Percentiles rank a stretch among this genome's conserved stretches.
Evolutionary conservation across 768 basidiomycete species (phyloP).

Genomic region (Rhodotorula taiwanensis): DNA sequence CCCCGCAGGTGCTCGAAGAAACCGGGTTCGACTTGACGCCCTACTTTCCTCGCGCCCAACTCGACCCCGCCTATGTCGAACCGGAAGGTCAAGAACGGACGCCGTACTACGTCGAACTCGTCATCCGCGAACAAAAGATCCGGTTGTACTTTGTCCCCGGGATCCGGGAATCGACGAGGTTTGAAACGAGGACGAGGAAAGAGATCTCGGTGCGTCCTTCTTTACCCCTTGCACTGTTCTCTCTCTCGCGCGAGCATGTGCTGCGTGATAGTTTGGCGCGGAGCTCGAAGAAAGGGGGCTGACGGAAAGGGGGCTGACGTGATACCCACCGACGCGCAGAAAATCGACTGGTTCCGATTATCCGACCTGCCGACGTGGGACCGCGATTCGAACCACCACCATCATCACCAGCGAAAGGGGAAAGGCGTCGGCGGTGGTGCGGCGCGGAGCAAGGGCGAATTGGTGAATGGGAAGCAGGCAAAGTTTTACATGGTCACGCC

Average conservation of each 20-base stretch:
- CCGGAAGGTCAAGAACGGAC: conserved; percentile 47
- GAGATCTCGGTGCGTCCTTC: conserved; percentile 57
- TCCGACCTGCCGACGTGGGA: conserved; percentile 90
- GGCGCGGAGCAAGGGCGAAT: conserved; percentile 11
- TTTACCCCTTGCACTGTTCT: not conserved
- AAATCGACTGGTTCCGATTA: conserved; percentile 92
- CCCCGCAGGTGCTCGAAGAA: conserved; percentile 79
- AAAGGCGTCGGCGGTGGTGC: conserved; percentile 43
- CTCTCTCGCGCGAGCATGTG: not conserved
- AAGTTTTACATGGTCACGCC: conserved; percentile 94
- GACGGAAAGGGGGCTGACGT: not conserved
- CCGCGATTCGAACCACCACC: conserved; percentile 28
- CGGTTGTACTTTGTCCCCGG: conserved; percentile 83
- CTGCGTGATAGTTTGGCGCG: not conserved
- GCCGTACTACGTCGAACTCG: conserved; percentile 69
- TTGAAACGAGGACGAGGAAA: conserved; percentile 90
- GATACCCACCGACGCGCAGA: conserved; percentile 50
- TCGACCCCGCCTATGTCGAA: conserved; percentile 41
- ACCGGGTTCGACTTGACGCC: conserved; percentile 72
- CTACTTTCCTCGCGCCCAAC: conserved; percentile 46
- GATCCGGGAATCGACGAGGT: conserved; percentile 77
- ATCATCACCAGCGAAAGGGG: conserved; percentile 54
- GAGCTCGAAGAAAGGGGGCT: not conserved
- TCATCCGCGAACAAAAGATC: conserved; percentile 82
- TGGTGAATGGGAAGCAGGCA: conserved; percentile 51